Evolutionary conservation across 2,329 filamentous ascomycete species (phyloP).

Genomic region (Chalaropsis ovoidea): DNA sequence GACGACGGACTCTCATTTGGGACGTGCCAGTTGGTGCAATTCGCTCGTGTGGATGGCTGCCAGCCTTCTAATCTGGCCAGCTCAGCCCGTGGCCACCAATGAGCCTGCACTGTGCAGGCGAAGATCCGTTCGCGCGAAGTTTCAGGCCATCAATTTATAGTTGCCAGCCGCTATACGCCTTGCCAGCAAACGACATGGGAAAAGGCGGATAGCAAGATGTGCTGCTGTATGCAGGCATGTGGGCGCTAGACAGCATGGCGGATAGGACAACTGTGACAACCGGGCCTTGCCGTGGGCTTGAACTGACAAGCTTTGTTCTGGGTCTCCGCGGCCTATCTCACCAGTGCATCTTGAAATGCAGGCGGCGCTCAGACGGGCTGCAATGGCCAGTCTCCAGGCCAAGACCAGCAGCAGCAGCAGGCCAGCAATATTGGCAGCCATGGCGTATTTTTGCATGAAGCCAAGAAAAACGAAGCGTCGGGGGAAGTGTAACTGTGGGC

Average conservation of each 20-base stretch:
- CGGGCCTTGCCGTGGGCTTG: conserved; percentile 8
- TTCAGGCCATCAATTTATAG: conserved; percentile 12
- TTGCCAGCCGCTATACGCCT: neutral
- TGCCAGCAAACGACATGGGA: neutral
- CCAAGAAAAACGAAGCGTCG: neutral
- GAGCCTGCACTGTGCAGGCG: neutral
- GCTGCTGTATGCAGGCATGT: neutral
- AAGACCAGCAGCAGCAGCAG: neutral
- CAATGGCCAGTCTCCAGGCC: neutral
- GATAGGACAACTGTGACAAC: conserved; percentile 3
- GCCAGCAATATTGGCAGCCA: neutral
- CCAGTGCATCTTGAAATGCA: too few relatives aligned
- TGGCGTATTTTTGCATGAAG: neutral
- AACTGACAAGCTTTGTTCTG: neutral
- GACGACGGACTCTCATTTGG: neutral
- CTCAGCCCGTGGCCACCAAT: neutral
- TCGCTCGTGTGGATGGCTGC: neutral
- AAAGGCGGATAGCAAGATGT: neutral
- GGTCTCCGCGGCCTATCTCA: neutral
- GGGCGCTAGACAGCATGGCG: neutral
- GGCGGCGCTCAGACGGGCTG: neutral
- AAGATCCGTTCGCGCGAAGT: neutral
- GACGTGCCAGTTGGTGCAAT: neutral
- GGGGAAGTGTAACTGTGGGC: neutral
- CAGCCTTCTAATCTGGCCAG: conserved; percentile 4